Evolutionary conservation across 495 filamentous ascomycete species (phyloP).

Genomic region (Clohesyomyces aquaticus): DNA sequence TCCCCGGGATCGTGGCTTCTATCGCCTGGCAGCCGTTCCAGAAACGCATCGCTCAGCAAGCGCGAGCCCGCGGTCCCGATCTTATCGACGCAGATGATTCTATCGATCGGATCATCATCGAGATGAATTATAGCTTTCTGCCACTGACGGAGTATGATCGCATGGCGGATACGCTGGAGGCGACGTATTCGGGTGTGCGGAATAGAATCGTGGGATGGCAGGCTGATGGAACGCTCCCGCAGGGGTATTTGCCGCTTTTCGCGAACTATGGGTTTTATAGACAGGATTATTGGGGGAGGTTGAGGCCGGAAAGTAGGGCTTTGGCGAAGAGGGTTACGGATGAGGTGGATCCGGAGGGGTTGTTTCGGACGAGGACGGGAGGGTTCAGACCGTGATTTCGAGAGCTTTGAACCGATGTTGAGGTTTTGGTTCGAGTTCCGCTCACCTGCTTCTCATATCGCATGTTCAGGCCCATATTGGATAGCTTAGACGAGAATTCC

Average conservation of each 20-base stretch:
- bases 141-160: slow-evolving; percentile 18
- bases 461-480: too few species aligned
- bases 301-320: slow-evolving; percentile 50
- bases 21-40: slow-evolving; percentile 64
- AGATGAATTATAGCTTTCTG: slow-evolving; percentile 29
- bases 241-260: slow-evolving; percentile 62
- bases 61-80: slow-evolving; percentile 12
- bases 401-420: too few species aligned
- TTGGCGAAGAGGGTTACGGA: slow-evolving; percentile 52
- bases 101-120: slow-evolving; percentile 30
- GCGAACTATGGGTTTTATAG: slow-evolving; percentile 63
- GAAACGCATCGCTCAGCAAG: slow-evolving; percentile 45
- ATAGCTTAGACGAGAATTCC: too few species aligned
- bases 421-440: too few species aligned
- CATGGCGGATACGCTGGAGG: slow-evolving; percentile 41
- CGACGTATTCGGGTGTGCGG: slow-evolving; percentile 47
- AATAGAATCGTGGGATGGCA: slow-evolving; percentile 30
- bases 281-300: slow-evolving; percentile 63
- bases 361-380: slow-evolving; percentile 62
- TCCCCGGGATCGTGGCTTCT: slow-evolving; percentile 55
- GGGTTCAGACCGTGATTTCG: slow-evolving; percentile 43
- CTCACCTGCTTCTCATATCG: too few species aligned
- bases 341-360: slow-evolving; percentile 60
- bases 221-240: slow-evolving; percentile 45
- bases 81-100: slow-evolving; percentile 27